phyloP scores from a whole-genome alignment of 2,329 filamentous ascomycete genomes.

The Trichoderma citrinoviride region DNA sequence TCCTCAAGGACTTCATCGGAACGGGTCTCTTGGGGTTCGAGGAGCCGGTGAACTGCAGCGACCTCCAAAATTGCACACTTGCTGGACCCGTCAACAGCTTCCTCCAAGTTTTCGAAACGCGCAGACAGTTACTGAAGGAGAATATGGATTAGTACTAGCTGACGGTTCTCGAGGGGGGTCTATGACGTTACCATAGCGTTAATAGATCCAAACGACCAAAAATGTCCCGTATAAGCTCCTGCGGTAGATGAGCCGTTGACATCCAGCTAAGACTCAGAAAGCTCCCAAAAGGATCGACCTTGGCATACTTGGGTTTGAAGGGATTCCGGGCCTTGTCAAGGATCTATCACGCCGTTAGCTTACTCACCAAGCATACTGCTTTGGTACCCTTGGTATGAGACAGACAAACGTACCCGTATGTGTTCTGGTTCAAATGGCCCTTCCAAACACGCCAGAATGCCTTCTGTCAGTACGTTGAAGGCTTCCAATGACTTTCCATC shows the following conservation, averaged over 20 bases:
- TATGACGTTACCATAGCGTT: constrained; percentile 31
- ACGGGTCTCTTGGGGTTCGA: constrained; percentile 27
- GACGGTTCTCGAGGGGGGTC: neutral
- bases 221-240: constrained; percentile 39
- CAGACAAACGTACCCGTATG: neutral
- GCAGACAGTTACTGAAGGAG: constrained; percentile 31
- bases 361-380: neutral
- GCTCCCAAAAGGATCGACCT: constrained; percentile 35
- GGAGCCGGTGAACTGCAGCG: constrained; percentile 31
- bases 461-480: constrained; percentile 41
- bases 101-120: constrained; percentile 37
- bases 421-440: neutral
- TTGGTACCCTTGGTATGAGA: neutral
- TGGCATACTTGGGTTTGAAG: constrained; percentile 35
- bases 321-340: constrained; percentile 37
- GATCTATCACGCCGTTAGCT: constrained; percentile 29
- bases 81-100: constrained; percentile 31
- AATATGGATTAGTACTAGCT: neutral
- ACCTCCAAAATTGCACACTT: constrained; percentile 34
- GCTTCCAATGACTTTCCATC: constrained; percentile 40
- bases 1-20: constrained; percentile 28
- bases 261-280: constrained; percentile 10
- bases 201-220: constrained; percentile 37
- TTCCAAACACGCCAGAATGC: constrained; percentile 36
- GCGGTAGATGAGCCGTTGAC: constrained; percentile 29